phyloP scores from a whole-genome alignment of 495 filamentous ascomycete genomes.

The Tuber brumale region DNA sequence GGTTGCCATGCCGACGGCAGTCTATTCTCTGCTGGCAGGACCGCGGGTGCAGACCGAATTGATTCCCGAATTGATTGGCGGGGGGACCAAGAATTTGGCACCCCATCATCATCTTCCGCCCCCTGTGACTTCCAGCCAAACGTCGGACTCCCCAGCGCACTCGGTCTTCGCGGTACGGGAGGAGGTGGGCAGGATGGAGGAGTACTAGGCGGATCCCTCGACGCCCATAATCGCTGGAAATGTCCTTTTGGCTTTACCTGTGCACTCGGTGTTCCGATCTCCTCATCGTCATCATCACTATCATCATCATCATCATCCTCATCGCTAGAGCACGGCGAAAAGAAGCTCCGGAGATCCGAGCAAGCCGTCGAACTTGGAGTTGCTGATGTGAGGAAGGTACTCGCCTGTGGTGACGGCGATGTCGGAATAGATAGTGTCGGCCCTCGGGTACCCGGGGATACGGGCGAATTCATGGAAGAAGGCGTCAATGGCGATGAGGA shows the following conservation, averaged over 20 bases:
- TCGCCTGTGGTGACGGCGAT: neutral
- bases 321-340: slow-evolving; percentile 25
- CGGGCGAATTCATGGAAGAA: neutral
- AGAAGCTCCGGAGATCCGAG: slow-evolving; percentile 18
- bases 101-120: neutral
- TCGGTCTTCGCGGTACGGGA: slow-evolving; percentile 6
- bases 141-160: slow-evolving; percentile 4
- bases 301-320: slow-evolving; percentile 8
- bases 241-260: slow-evolving; percentile 10
- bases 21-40: neutral
- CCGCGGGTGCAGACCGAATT: neutral
- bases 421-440: slow-evolving; percentile 12
- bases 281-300: neutral
- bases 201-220: slow-evolving; percentile 11
- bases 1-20: neutral
- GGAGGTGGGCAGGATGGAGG: slow-evolving; percentile 17
- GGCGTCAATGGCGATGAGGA: slow-evolving; percentile 11
- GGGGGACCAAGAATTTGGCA: neutral
- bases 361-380: slow-evolving; percentile 7
- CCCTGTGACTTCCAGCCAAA: neutral
- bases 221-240: slow-evolving; percentile 29
- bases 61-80: neutral
- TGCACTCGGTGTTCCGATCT: slow-evolving; percentile 8
- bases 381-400: slow-evolving; percentile 13
- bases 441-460: neutral